phyloP scores from a whole-genome alignment of 1,139 yeast species.

The Saccharomycopsis phalli region DNA sequence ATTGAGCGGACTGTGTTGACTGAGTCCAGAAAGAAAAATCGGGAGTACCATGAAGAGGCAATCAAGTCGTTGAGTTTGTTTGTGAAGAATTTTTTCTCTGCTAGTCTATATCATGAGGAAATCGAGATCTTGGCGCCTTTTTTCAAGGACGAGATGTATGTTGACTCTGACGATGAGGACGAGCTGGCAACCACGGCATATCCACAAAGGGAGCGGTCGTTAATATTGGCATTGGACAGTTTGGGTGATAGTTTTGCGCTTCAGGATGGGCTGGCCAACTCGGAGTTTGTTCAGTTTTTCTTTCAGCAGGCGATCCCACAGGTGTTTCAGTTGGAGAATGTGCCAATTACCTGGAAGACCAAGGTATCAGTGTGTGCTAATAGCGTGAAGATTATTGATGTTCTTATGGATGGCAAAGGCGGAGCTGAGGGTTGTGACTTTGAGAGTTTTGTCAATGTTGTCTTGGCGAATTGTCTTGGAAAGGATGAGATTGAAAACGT shows the following conservation, averaged over 20 bases:
- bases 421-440: constrained; percentile 12
- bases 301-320: constrained; percentile 21
- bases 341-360: constrained; percentile 53
- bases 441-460: constrained; percentile 26
- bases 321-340: constrained; percentile 29
- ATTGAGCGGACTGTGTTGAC: constrained; percentile 39
- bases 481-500: constrained; percentile 54
- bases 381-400: constrained; percentile 23
- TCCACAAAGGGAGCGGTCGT: constrained; percentile 31
- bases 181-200: constrained; percentile 25
- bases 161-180: constrained; percentile 25
- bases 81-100: constrained; percentile 36
- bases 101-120: constrained; percentile 33
- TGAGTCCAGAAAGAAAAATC: constrained; percentile 65
- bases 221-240: constrained; percentile 28
- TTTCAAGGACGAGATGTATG: constrained; percentile 30
- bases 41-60: constrained; percentile 49
- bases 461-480: constrained; percentile 30
- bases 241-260: constrained; percentile 25
- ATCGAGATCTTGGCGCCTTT: constrained; percentile 31
- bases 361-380: constrained; percentile 39
- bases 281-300: constrained; percentile 23
- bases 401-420: constrained; percentile 20
- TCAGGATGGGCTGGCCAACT: constrained; percentile 20
- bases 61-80: constrained; percentile 44